Conservation (phyloP, 257 asterid genomes). For the Rauvolfia tetraphylla region DNA sequence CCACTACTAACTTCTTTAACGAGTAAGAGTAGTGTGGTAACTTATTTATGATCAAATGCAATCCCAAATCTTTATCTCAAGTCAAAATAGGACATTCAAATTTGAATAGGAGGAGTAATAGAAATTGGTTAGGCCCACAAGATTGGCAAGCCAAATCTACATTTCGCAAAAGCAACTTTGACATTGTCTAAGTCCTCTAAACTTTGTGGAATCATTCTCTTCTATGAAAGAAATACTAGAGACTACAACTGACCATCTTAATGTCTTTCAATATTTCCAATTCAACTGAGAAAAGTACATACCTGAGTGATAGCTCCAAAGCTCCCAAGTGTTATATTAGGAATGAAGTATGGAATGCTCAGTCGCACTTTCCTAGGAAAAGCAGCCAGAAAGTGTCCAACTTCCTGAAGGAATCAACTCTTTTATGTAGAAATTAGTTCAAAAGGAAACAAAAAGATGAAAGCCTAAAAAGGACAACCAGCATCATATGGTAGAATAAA, state of each 20-base stretch:
- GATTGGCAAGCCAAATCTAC: neutral
- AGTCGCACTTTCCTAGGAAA: constrained; percentile 82
- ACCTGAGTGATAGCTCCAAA: constrained; percentile 99
- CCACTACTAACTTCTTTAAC: no score
- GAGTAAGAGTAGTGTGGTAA: no score
- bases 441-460: neutral
- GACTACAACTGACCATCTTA: constrained; percentile 5
- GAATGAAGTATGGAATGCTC: constrained; percentile 89
- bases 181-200: neutral
- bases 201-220: neutral
- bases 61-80: no score
- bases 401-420: constrained; percentile 73
- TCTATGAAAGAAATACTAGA: constrained; percentile 1
- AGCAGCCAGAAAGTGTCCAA: constrained; percentile 89
- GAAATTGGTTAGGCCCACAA: neutral
- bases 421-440: constrained; percentile 31
- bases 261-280: neutral
- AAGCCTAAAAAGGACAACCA: neutral
- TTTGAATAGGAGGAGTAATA: no score
- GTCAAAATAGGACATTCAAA: no score
- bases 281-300: neutral
- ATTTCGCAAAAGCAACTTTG: neutral
- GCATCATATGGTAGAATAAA: neutral
- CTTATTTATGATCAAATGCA: no score
- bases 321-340: constrained; percentile 93